Conservation (phyloP, 352 stramenopile genomes). For the Phytopythium boreale region DNA sequence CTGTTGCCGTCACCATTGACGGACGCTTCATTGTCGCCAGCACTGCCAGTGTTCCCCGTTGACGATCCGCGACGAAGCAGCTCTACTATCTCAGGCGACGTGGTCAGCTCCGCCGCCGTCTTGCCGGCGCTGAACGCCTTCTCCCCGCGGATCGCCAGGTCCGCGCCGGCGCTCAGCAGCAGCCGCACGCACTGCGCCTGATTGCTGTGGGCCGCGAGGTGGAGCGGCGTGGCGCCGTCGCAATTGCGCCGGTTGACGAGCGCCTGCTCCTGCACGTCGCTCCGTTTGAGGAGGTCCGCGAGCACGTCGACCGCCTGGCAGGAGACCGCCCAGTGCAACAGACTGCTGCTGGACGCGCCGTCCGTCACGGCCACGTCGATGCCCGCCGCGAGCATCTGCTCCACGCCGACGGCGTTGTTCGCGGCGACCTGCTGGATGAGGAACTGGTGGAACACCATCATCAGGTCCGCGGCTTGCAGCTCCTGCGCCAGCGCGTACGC, state of each 20-base stretch:
- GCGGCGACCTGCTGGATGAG: conserved; percentile 79
- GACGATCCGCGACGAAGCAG: conserved; percentile 24
- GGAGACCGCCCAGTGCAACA: conserved; percentile 79
- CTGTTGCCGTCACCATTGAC: conserved; percentile 1
- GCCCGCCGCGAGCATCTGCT: conserved; percentile 57
- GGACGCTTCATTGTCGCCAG: neutral
- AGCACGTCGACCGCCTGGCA: conserved; percentile 65
- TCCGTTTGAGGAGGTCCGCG: conserved; percentile 35
- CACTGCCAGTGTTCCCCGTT: neutral
- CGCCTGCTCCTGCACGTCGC: conserved; percentile 27
- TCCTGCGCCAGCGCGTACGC: conserved; percentile 67
- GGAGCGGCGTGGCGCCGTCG: conserved; percentile 75
- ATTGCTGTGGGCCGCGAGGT: conserved; percentile 61
- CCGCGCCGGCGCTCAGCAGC: conserved; percentile 41
- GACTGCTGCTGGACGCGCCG: conserved; percentile 46
- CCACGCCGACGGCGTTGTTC: conserved; percentile 53
- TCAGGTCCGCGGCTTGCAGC: conserved; percentile 48
- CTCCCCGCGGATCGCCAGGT: conserved; percentile 38
- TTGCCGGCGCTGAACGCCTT: conserved; percentile 55
- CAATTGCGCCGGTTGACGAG: conserved; percentile 55
- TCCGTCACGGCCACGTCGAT: conserved; percentile 55
- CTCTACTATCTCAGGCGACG: conserved; percentile 36
- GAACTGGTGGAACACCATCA: conserved; percentile 87
- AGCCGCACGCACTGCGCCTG: conserved; percentile 51
- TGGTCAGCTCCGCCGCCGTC: conserved; percentile 52